phyloP scores from a whole-genome alignment of 805 yeast genomes.

The Schizosaccharomyces octosporus region DNA sequence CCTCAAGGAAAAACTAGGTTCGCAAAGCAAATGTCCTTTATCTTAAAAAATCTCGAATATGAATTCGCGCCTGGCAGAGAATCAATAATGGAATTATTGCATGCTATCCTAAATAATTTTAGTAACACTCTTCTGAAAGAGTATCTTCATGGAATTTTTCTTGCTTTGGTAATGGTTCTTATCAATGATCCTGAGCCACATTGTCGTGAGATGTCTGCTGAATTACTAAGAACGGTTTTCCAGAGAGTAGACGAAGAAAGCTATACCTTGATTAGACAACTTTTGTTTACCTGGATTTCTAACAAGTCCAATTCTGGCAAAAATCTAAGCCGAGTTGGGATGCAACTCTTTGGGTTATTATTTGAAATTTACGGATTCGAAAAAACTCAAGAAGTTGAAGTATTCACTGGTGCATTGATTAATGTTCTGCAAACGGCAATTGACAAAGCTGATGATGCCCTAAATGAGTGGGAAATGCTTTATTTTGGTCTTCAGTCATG shows the following conservation, averaged over 20 bases:
- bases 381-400: neutral
- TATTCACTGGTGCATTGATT: neutral
- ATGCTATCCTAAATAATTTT: constrained; percentile 41
- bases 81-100: constrained; percentile 72
- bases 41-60: constrained; percentile 59
- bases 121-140: constrained; percentile 25
- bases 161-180: constrained; percentile 52
- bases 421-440: neutral
- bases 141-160: constrained; percentile 53
- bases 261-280: constrained; percentile 3
- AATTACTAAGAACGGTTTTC: constrained; percentile 32
- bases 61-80: constrained; percentile 70
- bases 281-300: constrained; percentile 6
- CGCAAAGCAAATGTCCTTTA: constrained; percentile 56
- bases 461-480: constrained; percentile 43
- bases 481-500: constrained; percentile 36
- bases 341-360: neutral
- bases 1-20: constrained; percentile 76
- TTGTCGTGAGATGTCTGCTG: constrained; percentile 65
- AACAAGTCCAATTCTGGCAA: neutral
- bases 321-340: neutral
- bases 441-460: neutral
- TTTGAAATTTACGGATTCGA: neutral
- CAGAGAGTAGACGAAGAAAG: constrained; percentile 21
- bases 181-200: constrained; percentile 53